A percentile compares a stretch with the other conserved stretches of the same genome.
phyloP scores from a whole-genome alignment of 2,329 filamentous ascomycete species.

The Beauveria sp. region DNA sequence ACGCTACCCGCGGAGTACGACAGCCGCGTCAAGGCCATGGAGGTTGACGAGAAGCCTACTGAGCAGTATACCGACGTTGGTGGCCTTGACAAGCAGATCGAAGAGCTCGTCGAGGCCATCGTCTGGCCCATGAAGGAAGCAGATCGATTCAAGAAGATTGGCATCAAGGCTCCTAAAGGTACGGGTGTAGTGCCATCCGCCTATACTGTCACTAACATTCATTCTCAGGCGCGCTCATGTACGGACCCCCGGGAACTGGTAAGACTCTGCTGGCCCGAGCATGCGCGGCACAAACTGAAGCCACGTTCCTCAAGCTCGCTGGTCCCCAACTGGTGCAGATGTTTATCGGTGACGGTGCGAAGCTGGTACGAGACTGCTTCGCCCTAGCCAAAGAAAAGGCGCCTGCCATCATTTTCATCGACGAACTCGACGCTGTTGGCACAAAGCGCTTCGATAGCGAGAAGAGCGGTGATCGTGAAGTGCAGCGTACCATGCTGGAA shows the following conservation, averaged over 20 bases:
- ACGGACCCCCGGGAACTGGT: conserved; percentile 83
- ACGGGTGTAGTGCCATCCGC: conserved; percentile 54
- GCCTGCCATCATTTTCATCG: conserved; percentile 98
- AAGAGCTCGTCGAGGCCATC: conserved; percentile 95
- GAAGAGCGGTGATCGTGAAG: conserved; percentile 95
- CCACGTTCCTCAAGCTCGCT: conserved; percentile 96
- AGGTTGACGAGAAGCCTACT: conserved; percentile 98
- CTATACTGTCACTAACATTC: conserved; percentile 56
- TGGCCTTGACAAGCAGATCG: conserved; percentile 96
- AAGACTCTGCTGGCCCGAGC: conserved; percentile 91
- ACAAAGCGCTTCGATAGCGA: conserved; percentile 99
- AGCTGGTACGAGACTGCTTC: conserved; percentile 95
- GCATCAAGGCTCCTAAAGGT: conserved; percentile 99
- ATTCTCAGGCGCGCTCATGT: conserved; percentile 82
- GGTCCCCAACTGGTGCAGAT: conserved; percentile 97
- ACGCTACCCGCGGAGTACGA: conserved; percentile 97
- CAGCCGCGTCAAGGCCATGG: conserved; percentile 98
- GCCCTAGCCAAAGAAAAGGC: conserved; percentile 98
- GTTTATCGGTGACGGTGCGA: conserved; percentile 98
- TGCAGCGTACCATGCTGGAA: conserved; percentile 98
- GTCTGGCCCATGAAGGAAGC: conserved; percentile 99
- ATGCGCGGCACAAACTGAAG: conserved; percentile 95
- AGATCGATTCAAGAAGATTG: conserved; percentile 98
- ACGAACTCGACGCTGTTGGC: conserved; percentile 95
- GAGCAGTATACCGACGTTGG: conserved; percentile 99